Base-by-base conservation (phyloP, 306 rosid genomes). In the Alnus rubra region DNA sequence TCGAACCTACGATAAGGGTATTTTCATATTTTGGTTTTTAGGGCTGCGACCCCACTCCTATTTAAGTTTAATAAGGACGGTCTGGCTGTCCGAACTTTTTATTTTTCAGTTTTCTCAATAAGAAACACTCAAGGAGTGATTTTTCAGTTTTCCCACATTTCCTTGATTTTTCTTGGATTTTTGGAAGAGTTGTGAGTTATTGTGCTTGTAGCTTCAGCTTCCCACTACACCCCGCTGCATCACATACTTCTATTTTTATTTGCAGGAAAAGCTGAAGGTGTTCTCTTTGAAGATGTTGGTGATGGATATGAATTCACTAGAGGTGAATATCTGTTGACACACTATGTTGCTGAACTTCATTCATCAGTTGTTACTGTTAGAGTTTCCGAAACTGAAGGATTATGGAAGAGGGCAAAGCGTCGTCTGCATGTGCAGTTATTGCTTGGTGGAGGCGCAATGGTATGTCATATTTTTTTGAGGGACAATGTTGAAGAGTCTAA, bases 381-480 rank as follows among this genome's bases (percentile, higher is more conserved):
- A 82, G 89, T 91, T 76, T 54, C 76, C 30, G 86, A 87, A 84
- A 84, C 92, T 54, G 93, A 91, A 88, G 98, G 98, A 76, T 86
- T 87, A 31, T 88, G 97, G 93, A 82, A 87, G 60, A 92, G 97
- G 82, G 97, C 97, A 39, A 85, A 85, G 51, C 93, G 98, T 60
- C 82, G 72, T 33, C 83, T 92, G 53, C 94, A 91, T 80, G 88
- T 94, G 79, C 91, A 86, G 42, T 65, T 94, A 82, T 85, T 94
- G 89, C 88, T 94, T 77, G 97, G 97, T 75, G 93, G 92, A 79
- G 90, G 93, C 74, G 94, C 98, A 81, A 85, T 76, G 97, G 98
- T 94, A 90, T 68, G 87, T 53, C 64, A 33, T 81, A 49, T 73
- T 67, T 58, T 45, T 72, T 44, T 68, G 44, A 52, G 68, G 78